These are phyloP conservation scores for Clausena lansium DNA, from an alignment of 345 rosid genomes.

Conservation along the genomic window DNA sequence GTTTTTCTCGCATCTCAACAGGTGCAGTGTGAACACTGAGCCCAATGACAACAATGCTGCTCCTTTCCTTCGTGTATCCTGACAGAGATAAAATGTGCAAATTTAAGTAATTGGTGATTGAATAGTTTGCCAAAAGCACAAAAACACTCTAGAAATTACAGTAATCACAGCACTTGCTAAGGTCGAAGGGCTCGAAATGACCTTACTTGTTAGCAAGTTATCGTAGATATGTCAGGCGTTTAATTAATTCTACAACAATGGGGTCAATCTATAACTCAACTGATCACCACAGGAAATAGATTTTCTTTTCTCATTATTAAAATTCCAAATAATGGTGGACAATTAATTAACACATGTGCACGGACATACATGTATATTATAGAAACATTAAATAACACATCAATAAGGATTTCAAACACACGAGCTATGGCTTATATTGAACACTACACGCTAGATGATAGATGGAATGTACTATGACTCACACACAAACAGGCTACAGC, in stretches of 20 bases:
- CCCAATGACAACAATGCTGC: conserved; percentile 73
- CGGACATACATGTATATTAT: neutral
- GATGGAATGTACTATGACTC: neutral
- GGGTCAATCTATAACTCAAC: neutral
- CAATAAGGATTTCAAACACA: neutral
- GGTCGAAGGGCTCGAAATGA: neutral
- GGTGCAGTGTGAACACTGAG: conserved; percentile 75
- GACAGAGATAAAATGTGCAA: conserved; percentile 4
- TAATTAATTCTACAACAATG: neutral
- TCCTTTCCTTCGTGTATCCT: conserved; percentile 78
- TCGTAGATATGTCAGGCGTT: neutral
- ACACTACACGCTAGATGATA: neutral
- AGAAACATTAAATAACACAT: neutral
- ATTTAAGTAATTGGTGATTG: conserved; percentile 11
- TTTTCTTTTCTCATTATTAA: neutral
- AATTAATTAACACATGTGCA: neutral
- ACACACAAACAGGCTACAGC: neutral
- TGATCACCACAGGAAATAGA: neutral
- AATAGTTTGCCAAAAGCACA: neutral
- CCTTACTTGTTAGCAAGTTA: too few species aligned
- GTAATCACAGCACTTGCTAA: neutral
- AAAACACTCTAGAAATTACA: neutral
- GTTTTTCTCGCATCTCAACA: conserved; percentile 83
- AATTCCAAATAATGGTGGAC: neutral
- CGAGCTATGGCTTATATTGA: neutral